Evolutionary conservation across 2,329 filamentous ascomycete genomes (phyloP).

Genomic region (Aspergillus awamori): DNA sequence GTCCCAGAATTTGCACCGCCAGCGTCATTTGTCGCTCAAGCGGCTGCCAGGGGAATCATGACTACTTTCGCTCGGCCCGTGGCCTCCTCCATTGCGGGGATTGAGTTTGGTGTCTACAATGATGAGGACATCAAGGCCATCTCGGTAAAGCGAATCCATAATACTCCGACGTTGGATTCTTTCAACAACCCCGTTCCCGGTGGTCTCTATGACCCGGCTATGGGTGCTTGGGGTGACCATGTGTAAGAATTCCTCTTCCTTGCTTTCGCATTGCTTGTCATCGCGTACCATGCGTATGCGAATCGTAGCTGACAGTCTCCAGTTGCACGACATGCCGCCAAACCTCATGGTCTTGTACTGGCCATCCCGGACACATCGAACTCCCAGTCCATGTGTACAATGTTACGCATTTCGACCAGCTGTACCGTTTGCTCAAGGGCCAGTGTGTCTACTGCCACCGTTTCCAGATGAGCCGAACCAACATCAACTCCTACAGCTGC

Average conservation of each 20-base stretch:
- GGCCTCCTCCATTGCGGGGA: conserved; percentile 77
- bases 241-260: conserved; percentile 59
- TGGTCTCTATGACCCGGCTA: conserved; percentile 87
- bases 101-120: conserved; percentile 87
- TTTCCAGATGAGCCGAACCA: conserved; percentile 75
- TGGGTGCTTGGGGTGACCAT: conserved; percentile 86
- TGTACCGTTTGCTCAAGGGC: conserved; percentile 79
- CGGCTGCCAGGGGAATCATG: conserved; percentile 44
- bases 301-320: conserved; percentile 25
- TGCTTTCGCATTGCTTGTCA: conserved; percentile 9
- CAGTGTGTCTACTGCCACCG: conserved; percentile 90
- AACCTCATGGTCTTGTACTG: conserved; percentile 78
- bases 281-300: neutral
- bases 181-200: conserved; percentile 86
- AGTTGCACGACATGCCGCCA: conserved; percentile 94
- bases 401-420: conserved; percentile 93
- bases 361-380: conserved; percentile 93
- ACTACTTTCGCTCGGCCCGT: conserved; percentile 69
- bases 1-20: conserved; percentile 25
- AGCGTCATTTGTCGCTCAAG: conserved; percentile 39
- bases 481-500: conserved; percentile 78
- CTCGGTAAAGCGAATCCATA: conserved; percentile 92
- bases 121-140: conserved; percentile 81
- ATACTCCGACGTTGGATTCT: conserved; percentile 90
- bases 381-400: conserved; percentile 93